Evolutionary conservation across 495 filamentous ascomycete genomes (phyloP), one percentile per base, ranked within the genome.

Genomic region (Penicillium dipodomyicola): DNA sequence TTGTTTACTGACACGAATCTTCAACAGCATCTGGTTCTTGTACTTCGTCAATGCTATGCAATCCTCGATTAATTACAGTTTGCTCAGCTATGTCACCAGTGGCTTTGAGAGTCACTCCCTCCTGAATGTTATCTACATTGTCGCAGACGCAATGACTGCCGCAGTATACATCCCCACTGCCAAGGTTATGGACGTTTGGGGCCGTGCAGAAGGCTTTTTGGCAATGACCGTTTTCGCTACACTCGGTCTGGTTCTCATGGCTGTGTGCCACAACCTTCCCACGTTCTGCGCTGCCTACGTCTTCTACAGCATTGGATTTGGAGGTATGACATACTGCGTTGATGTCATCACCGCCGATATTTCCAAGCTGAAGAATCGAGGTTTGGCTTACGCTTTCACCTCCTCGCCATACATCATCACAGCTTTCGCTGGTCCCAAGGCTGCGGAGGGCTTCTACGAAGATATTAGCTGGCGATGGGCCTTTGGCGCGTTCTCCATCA

Each of bases 131-230:
- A 80, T 85, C 48, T 78, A 73, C 40, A 76, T 85, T 48, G 77
- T 87, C 3, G 72, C 79, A 23, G 75, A 74, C 42, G 76, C 63
- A 35, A 67, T 74, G 52, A 54, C 72, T 1, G 69, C 68, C 10
- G 72, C 72, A 10, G 63, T 63, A 5, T 76, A 68, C 52, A 68
- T 89, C 43, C 80, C 86, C 2, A 68, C 87, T 19, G 86, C 85
- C 42, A 88, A 89, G 68, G 74, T 87, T 40, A 75, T 89, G 63
- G 85, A 91, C 61, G 71, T 86, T 25, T 89, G 80, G 76, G 87
- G 86, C 53, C 66, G 84, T 65, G 61, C 82, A 60, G 67, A 80
- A 49, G 78, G 78, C 33, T 89, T 87, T 61, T 71, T 67, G 12
- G 42, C 78, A 52, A 74, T 76, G 72, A 51, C 70, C 0, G 19